A percentile compares a stretch with the other conserved stretches of the same genome.
Conservation (phyloP, 495 filamentous ascomycete species). For the Alectoria sarmentosa region DNA sequence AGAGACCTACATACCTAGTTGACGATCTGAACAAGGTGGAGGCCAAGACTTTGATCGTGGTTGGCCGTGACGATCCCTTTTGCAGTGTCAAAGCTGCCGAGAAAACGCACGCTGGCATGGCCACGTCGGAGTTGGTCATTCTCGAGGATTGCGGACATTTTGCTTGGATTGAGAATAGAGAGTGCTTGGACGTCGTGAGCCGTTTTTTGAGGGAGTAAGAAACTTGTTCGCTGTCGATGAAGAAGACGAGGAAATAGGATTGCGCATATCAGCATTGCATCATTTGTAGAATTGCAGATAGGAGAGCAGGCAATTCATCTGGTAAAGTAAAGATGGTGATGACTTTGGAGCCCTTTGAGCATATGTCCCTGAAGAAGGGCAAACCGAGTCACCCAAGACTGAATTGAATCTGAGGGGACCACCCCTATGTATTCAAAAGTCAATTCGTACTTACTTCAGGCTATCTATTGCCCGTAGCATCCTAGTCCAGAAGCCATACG, state of each 20-base stretch:
- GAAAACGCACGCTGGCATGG: neutral
- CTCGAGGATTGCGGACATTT: neutral
- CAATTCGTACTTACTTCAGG: no score
- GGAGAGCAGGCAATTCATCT: no score
- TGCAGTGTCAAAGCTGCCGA: conserved; percentile 6
- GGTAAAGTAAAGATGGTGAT: no score
- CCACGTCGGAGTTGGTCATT: neutral
- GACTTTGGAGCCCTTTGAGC: no score
- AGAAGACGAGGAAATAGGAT: neutral
- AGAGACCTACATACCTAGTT: neutral
- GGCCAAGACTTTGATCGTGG: conserved; percentile 1
- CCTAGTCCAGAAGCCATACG: no score
- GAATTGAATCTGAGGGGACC: no score
- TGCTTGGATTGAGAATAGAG: neutral
- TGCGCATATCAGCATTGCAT: no score
- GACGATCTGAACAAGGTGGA: neutral
- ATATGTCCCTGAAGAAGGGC: no score
- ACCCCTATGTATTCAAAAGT: neutral
- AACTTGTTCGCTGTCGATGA: neutral
- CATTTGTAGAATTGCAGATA: no score
- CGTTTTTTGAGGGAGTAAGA: neutral
- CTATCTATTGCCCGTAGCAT: no score
- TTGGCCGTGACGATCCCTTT: conserved; percentile 3
- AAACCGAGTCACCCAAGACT: no score
- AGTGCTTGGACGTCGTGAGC: neutral